These are phyloP conservation scores for Pseudocercospora eumusae DNA, from an alignment of 2,329 filamentous ascomycete genomes.

Conservation along the genomic window DNA sequence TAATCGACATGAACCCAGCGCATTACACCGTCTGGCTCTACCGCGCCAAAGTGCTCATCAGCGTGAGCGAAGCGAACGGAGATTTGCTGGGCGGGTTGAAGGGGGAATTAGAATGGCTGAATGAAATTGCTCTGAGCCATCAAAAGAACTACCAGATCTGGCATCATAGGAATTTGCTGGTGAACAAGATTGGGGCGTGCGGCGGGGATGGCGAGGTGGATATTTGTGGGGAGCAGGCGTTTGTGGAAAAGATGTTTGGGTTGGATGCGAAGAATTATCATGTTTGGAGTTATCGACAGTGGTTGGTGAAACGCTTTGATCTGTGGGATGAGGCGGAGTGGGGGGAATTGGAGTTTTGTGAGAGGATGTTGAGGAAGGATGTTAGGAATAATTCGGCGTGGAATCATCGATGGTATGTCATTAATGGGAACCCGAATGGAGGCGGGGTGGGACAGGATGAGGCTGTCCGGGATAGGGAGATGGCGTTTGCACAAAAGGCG, in stretches of 20 bases:
- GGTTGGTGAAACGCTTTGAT: slow-evolving; percentile 66
- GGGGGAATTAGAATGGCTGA: slow-evolving; percentile 82
- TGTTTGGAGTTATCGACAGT: slow-evolving; percentile 92
- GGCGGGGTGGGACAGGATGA: slow-evolving; percentile 44
- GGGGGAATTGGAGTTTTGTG: slow-evolving; percentile 68
- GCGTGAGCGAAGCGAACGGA: neutral
- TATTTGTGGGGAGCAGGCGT: slow-evolving; percentile 61
- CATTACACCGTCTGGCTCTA: slow-evolving; percentile 99
- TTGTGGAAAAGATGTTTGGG: slow-evolving; percentile 77
- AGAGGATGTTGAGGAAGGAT: slow-evolving; percentile 73
- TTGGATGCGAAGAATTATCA: slow-evolving; percentile 97
- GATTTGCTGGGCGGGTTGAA: slow-evolving; percentile 64
- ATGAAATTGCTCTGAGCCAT: slow-evolving; percentile 75
- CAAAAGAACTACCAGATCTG: slow-evolving; percentile 99
- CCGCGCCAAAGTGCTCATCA: slow-evolving; percentile 73
- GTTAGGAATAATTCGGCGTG: slow-evolving; percentile 96
- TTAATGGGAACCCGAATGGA: slow-evolving; percentile 62
- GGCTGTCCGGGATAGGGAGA: slow-evolving; percentile 70
- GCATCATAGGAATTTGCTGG: slow-evolving; percentile 63
- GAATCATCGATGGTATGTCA: slow-evolving; percentile 95
- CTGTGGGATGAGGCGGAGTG: slow-evolving; percentile 46
- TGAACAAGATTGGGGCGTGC: slow-evolving; percentile 56
- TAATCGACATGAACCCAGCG: slow-evolving; percentile 90
- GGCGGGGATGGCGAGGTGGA: no score
- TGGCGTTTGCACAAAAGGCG: slow-evolving; percentile 67